Conservation (phyloP, 163 green algal species). For the Trebouxiophyceae sp. region DNA sequence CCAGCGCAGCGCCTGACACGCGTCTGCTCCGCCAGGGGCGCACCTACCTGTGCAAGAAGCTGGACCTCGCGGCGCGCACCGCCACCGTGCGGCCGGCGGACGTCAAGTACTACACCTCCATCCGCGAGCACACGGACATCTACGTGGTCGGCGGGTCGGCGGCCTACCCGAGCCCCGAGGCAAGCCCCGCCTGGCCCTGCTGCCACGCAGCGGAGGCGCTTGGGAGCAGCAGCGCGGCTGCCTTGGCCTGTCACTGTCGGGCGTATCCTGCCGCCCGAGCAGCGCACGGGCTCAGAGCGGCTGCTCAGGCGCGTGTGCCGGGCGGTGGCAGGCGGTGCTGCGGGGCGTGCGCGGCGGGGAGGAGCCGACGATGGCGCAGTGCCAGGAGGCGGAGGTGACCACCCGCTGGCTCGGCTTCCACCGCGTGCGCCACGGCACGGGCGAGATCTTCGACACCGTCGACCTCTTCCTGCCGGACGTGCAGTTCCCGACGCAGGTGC, state of each 20-base stretch:
- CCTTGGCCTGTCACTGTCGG: too few relatives aligned
- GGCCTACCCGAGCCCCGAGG: conserved; percentile 31
- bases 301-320: too few relatives aligned
- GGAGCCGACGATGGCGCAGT: conserved; percentile 12
- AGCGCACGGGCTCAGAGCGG: too few relatives aligned
- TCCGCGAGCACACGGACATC: conserved; percentile 70
- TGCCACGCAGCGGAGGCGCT: too few relatives aligned
- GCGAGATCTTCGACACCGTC: conserved; percentile 77
- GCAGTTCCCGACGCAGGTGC: conserved; percentile 71
- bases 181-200: too few relatives aligned
- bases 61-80: conserved; percentile 61
- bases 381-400: conserved; percentile 37
- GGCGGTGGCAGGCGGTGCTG: neutral
- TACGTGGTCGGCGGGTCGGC: conserved; percentile 55
- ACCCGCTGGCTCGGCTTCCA: conserved; percentile 65
- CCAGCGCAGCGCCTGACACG: too few relatives aligned
- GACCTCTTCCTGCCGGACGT: conserved; percentile 87
- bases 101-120: conserved; percentile 87
- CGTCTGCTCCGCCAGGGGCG: conserved; percentile 59
- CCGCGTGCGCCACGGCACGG: conserved; percentile 61
- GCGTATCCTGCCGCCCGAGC: too few relatives aligned
- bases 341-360: neutral
- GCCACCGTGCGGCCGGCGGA: conserved; percentile 65
- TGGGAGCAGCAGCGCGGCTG: too few relatives aligned
- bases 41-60: conserved; percentile 69